Evolutionary conservation across 805 yeast species (phyloP).

Genomic region (Candida corydali): DNA sequence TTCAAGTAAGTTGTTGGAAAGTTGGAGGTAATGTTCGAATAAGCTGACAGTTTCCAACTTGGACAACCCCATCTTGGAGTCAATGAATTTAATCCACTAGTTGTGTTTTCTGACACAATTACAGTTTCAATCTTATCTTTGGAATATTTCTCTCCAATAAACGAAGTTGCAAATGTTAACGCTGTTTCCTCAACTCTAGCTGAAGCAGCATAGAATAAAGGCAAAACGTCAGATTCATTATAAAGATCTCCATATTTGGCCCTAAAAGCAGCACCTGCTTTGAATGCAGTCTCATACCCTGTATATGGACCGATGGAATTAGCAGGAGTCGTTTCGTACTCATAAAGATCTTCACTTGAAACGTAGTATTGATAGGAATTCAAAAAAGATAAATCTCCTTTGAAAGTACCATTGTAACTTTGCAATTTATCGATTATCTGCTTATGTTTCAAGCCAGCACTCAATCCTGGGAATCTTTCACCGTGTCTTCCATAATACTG

Average conservation of each 20-base stretch:
- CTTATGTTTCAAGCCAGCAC: slow-evolving; percentile 10
- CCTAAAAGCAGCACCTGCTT: slow-evolving; percentile 48
- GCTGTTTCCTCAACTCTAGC: slow-evolving; percentile 57
- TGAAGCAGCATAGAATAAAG: slow-evolving; percentile 52
- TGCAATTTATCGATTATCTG: slow-evolving; percentile 22
- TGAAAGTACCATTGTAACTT: slow-evolving; percentile 26
- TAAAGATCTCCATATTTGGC: slow-evolving; percentile 47
- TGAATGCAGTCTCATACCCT: slow-evolving; percentile 47
- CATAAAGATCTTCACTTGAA: slow-evolving; percentile 32
- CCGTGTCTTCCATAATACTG: slow-evolving; percentile 76
- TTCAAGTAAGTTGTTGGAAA: slow-evolving; percentile 39
- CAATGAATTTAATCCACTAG: slow-evolving; percentile 55
- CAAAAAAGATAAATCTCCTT: slow-evolving; percentile 53
- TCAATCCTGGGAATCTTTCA: slow-evolving; percentile 52
- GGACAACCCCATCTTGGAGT: slow-evolving; percentile 49
- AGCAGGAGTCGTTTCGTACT: slow-evolving; percentile 49
- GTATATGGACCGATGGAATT: slow-evolving; percentile 43
- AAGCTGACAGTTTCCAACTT: slow-evolving; percentile 22
- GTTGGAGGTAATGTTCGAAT: slow-evolving; percentile 3
- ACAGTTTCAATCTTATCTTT: slow-evolving; percentile 31
- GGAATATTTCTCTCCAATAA: slow-evolving; percentile 43
- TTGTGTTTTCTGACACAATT: slow-evolving; percentile 43
- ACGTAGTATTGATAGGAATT: slow-evolving; percentile 51
- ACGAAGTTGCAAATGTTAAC: slow-evolving; percentile 53
- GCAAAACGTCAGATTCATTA: slow-evolving; percentile 31